phyloP scores from a whole-genome alignment of 805 yeast genomes.

The Ogataea philodendri region DNA sequence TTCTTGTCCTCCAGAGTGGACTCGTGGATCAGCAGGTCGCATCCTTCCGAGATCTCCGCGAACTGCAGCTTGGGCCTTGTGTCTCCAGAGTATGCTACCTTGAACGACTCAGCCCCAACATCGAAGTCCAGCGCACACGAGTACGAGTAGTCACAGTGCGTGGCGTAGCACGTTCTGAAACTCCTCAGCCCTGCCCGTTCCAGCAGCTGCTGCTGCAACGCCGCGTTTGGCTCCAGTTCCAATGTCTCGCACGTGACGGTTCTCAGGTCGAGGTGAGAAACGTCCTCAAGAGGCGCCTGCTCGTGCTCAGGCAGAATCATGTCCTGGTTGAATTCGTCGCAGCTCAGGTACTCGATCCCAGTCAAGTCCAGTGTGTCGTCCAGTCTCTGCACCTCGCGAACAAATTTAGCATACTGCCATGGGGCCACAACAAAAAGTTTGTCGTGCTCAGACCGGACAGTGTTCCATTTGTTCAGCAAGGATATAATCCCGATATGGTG shows the following conservation, averaged over 20 bases:
- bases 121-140: conserved; percentile 55
- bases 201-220: conserved; percentile 31
- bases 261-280: conserved; percentile 23
- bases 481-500: conserved; percentile 87
- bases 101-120: conserved; percentile 42
- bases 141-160: conserved; percentile 84
- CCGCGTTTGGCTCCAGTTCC: conserved; percentile 3
- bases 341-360: conserved; percentile 22
- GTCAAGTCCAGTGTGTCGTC: conserved; percentile 20
- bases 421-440: conserved; percentile 67
- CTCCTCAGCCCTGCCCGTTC: conserved; percentile 41
- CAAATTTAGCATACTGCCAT: conserved; percentile 64
- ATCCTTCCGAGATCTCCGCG: conserved; percentile 54
- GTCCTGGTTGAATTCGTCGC: conserved; percentile 33
- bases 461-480: conserved; percentile 64
- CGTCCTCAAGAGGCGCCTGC: conserved; percentile 30
- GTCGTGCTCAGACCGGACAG: conserved; percentile 29
- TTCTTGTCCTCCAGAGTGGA: conserved; percentile 85
- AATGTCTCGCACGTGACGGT: conserved; percentile 2
- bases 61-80: conserved; percentile 78
- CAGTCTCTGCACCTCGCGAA: conserved; percentile 57
- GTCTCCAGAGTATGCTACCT: conserved; percentile 89
- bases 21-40: conserved; percentile 86
- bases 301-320: conserved; percentile 14
- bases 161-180: conserved; percentile 68